Evolutionary conservation across 1,284 basidiomycete species (phyloP), one percentile per base, ranked within the genome.

Genomic region (Trametes sp.): DNA sequence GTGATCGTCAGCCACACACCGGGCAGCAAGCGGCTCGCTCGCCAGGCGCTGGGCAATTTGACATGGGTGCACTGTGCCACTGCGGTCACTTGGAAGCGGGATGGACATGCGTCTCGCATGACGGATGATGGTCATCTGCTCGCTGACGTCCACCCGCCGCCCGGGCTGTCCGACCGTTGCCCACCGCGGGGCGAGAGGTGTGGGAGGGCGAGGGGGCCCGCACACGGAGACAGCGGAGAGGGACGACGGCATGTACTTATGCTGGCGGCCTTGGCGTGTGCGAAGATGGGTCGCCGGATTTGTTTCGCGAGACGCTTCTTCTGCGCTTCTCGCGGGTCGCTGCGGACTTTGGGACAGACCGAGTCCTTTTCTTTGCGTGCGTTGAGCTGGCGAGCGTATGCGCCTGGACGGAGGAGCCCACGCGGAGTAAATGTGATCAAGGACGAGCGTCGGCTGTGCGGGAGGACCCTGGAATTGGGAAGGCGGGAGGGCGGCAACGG

Each of bases 401-500:
- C n/a, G n/a, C 7, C 23, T 14, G 42, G 31, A 4, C 28, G 28
- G 48, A 14, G 38, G n/a, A 19, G 19, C n/a, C n/a, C n/a, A n/a
- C n/a, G 16, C 48, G 31, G 48, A 50, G 35, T 24, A 14, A 52
- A n/a, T n/a, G n/a, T n/a, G 14, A 53, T 9, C 16, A 31, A 13
- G 26, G 48, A 50, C 33, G 48, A 13, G 26, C 23, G 19, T n/a
- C 26, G 28, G 48, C 33, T 31, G 14, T 14, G 52, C 38, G 38
- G 26, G 38, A n/a, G 19, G 38, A 41, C 28, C 26, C 41, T 44
- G 24, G 28, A 41, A 13, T 33, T 24, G 56, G 28, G 46, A 24
- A 21, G 46, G 19, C 29, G 59, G 16, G 31, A 56, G 53, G 59
- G 63, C 60, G 56, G 61, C 63, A 64, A 67, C 63, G 55, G 61